Base-by-base conservation (phyloP, 805 yeast species). In the Cyberlindnera nakhonratchasimensis region DNA sequence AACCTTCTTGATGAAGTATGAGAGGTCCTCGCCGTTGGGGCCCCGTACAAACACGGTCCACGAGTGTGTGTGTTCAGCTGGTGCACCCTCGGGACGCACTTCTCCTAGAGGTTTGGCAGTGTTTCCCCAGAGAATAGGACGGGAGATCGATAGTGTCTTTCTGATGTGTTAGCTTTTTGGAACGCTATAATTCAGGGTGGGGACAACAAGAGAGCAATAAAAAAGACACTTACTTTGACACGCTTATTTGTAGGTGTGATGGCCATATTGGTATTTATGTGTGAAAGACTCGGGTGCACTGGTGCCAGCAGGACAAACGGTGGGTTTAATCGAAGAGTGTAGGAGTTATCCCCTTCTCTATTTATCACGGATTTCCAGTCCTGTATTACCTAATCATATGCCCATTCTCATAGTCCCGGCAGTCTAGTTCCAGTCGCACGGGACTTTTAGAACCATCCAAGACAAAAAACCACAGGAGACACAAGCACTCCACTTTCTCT, bases 31-130 rank as follows among this genome's bases (percentile, higher is more conserved):
- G 35, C 86, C 83, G 38, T 70, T 66, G 0, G 96, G 96, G 47
- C 89, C 89, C 54, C 79, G 70, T 1, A 93, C 82, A 58, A 89
- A 93, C 7, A 93, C 86, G 3, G 96, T 90, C 99, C 99, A 93
- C 39, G 79, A 73, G 63, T 93, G 99, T 2, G 98, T 88, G 57
- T 93, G 99, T 54, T 91, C 97, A 1, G 73, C 72, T 2, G 96
- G 96, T 0, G 89, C 82, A 31, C 71, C 72, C 6, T 70, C 65
- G 6, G 84, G 77, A 48, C 76, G 71, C 40, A 67, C 75, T 30
- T 64, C 73, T 24, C 77, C 75, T 31, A 87, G 64, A 26, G 86
- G 88, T 19, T 73, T 72, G 0, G 96, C 95, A 3, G 77, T 71
- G 62, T 88, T 88, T 6, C 96, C 96, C 57, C 84, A 86, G 23